Evolutionary conservation across 2,329 filamentous ascomycete genomes (phyloP).

Genomic region (Ceratocystiopsis sp.): DNA sequence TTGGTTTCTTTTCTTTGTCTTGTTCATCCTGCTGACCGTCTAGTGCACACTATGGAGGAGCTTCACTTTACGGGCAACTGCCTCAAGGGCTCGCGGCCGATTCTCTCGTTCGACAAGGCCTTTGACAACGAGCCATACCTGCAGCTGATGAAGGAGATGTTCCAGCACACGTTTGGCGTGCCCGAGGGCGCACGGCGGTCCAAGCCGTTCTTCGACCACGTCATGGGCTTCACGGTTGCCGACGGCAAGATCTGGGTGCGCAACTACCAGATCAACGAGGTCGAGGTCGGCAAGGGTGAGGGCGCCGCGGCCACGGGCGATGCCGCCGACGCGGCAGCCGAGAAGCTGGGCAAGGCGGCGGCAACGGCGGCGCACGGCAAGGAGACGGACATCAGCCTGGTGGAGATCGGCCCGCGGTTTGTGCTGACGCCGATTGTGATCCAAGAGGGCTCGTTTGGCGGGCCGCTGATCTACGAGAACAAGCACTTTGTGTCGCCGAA

Average conservation of each 20-base stretch:
- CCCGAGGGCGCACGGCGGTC: constrained; percentile 74
- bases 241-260: constrained; percentile 94
- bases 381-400: constrained; percentile 62
- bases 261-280: constrained; percentile 84
- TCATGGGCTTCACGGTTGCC: constrained; percentile 79
- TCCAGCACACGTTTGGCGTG: constrained; percentile 81
- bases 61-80: constrained; percentile 95
- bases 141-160: constrained; percentile 71
- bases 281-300: constrained; percentile 40
- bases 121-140: constrained; percentile 75
- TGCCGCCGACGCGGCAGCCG: neutral
- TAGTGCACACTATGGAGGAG: constrained; percentile 91
- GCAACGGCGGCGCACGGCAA: constrained; percentile 10
- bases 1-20: neutral
- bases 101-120: constrained; percentile 77
- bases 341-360: constrained; percentile 33
- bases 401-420: constrained; percentile 88
- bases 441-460: constrained; percentile 85
- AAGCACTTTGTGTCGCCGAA: constrained; percentile 95
- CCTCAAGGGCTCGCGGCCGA: constrained; percentile 76
- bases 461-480: constrained; percentile 95
- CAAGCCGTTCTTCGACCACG: constrained; percentile 91
- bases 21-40: neutral
- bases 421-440: constrained; percentile 91
- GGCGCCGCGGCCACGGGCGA: constrained; percentile 18